A percentile compares a stretch with the other conserved stretches of the same genome.
Conservation (phyloP, 1,284 basidiomycete species). For the Cryptococcus sp. region DNA sequence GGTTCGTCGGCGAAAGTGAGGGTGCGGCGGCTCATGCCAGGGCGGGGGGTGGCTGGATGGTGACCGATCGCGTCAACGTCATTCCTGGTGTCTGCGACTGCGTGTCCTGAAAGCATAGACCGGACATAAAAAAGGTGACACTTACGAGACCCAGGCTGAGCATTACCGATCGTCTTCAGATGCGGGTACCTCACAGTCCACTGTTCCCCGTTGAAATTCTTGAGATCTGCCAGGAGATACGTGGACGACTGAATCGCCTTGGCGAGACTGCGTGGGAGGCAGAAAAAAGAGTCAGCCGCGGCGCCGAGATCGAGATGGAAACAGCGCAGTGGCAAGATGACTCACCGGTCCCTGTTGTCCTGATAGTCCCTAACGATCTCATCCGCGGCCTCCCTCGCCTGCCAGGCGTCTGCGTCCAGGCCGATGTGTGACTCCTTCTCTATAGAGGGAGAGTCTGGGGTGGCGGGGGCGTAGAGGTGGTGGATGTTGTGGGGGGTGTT, state of each 20-base stretch:
- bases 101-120: neutral
- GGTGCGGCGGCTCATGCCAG: conserved; percentile 57
- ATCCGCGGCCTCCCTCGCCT: conserved; percentile 37
- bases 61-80: conserved; percentile 10
- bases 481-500: conserved; percentile 4
- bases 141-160: conserved; percentile 21
- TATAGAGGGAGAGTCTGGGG: conserved; percentile 34
- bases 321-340: conserved; percentile 2
- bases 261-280: conserved; percentile 58
- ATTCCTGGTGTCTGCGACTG: neutral
- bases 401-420: conserved; percentile 24
- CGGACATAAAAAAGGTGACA: neutral
- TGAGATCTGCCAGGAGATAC: conserved; percentile 66
- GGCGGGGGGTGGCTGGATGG: conserved; percentile 28
- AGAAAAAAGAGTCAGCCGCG: neutral
- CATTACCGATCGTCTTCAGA: conserved; percentile 10
- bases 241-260: conserved; percentile 69
- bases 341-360: conserved; percentile 46
- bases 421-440: conserved; percentile 47
- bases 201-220: conserved; percentile 75
- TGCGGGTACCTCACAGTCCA: conserved; percentile 83
- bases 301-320: neutral
- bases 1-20: conserved; percentile 81
- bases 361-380: conserved; percentile 47
- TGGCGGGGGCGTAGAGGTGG: conserved; percentile 12